Evolutionary conservation across 371 early-diverging fungal species (phyloP).

Genomic region (Mortierella sp.): DNA sequence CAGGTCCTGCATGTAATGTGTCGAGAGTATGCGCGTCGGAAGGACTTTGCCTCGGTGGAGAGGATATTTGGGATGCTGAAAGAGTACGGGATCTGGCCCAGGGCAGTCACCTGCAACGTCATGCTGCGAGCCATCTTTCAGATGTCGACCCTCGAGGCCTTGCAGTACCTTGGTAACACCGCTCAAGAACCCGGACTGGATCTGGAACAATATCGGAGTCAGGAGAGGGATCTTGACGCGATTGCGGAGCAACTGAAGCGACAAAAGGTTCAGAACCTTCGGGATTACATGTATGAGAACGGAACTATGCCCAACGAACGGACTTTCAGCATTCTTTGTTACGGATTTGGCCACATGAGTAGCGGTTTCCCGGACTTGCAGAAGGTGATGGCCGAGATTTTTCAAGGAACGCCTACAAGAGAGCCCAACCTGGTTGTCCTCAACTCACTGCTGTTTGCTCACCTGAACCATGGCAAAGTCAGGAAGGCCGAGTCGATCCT

Average conservation of each 20-base stretch:
- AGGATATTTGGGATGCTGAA: slow-evolving; percentile 42
- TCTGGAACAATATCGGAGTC: background rate
- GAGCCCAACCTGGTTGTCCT: slow-evolving; percentile 33
- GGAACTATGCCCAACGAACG: slow-evolving; percentile 23
- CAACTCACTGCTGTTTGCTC: slow-evolving; percentile 41
- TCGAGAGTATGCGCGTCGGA: slow-evolving; percentile 41
- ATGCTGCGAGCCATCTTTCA: slow-evolving; percentile 42
- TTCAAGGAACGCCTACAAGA: background rate
- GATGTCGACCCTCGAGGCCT: slow-evolving; percentile 29
- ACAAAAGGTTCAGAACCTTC: slow-evolving; percentile 22
- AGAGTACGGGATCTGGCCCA: slow-evolving; percentile 36
- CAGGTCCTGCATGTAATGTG: slow-evolving; percentile 53
- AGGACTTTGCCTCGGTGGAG: slow-evolving; percentile 26
- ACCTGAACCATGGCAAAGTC: slow-evolving; percentile 40
- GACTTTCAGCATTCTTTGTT: slow-evolving; percentile 38
- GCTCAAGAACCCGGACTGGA: background rate
- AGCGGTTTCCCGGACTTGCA: slow-evolving; percentile 37
- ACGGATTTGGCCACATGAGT: slow-evolving; percentile 47
- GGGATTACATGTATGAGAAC: slow-evolving; percentile 30
- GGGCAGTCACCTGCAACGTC: slow-evolving; percentile 40
- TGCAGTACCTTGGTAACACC: slow-evolving; percentile 14
- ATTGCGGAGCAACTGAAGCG: slow-evolving; percentile 27
- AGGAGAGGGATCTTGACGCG: slow-evolving; percentile 3
- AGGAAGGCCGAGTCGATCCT: slow-evolving; percentile 33
- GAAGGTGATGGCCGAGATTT: slow-evolving; percentile 30